These are phyloP conservation scores for Eutypella sp. DNA, from an alignment of 2,329 filamentous ascomycete species.

Conservation along the genomic window DNA sequence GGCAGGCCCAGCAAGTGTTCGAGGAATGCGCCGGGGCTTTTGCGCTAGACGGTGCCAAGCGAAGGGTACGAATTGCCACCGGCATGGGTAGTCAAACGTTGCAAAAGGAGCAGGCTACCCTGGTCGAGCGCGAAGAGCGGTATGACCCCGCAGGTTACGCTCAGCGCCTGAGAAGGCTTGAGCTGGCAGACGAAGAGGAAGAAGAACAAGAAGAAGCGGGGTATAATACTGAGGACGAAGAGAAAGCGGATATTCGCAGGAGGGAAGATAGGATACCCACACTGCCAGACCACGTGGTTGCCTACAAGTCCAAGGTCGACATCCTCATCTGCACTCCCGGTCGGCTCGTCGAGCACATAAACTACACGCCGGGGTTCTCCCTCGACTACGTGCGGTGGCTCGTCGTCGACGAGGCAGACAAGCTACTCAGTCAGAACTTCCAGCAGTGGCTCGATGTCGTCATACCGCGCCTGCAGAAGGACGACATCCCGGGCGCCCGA, in stretches of 20 bases:
- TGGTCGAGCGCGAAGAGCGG: conserved; percentile 37
- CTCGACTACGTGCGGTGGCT: conserved; percentile 80
- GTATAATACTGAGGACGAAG: conserved; percentile 27
- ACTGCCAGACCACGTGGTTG: conserved; percentile 59
- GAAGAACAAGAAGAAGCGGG: conserved; percentile 34
- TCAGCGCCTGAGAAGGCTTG: conserved; percentile 32
- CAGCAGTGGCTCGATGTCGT: conserved; percentile 82
- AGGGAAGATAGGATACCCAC: conserved; percentile 24
- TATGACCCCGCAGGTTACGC: conserved; percentile 62
- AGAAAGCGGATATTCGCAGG: conserved; percentile 20
- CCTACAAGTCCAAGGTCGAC: conserved; percentile 70
- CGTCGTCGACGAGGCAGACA: conserved; percentile 90
- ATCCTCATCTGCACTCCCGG: conserved; percentile 89
- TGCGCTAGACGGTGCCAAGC: conserved; percentile 51
- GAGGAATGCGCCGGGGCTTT: conserved; percentile 66
- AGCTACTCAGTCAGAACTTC: conserved; percentile 84
- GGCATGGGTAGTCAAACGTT: conserved; percentile 79
- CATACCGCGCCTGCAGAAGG: conserved; percentile 53
- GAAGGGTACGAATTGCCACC: conserved; percentile 67
- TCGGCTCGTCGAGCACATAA: conserved; percentile 84
- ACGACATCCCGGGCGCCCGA: conserved; percentile 43
- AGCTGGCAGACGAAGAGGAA: conserved; percentile 30
- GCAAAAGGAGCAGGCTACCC: conserved; percentile 52
- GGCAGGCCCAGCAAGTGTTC: conserved; percentile 75
- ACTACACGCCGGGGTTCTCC: conserved; percentile 75